Evolutionary conservation across 2,329 filamentous ascomycete genomes (phyloP).

Genomic region (Microsporum canis): DNA sequence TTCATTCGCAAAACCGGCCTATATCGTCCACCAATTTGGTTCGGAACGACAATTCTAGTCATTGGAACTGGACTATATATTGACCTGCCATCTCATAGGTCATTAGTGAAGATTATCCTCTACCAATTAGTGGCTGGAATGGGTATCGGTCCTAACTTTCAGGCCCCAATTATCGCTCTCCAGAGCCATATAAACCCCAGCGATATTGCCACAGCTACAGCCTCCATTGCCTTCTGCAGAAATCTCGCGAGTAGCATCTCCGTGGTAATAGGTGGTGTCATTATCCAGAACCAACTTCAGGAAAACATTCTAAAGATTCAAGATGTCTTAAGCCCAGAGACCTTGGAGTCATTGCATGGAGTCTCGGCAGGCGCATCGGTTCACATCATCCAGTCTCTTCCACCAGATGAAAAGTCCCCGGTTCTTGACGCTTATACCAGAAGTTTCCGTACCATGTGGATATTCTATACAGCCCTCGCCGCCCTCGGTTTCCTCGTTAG

Average conservation of each 20-base stretch:
- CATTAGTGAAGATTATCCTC: conserved; percentile 37
- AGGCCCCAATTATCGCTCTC: conserved; percentile 51
- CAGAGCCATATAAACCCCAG: conserved; percentile 50
- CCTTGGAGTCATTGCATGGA: not conserved
- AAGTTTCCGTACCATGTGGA: conserved; percentile 40
- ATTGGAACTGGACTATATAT: conserved; percentile 56
- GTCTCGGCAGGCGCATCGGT: conserved; percentile 28
- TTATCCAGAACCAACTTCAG: conserved; percentile 32
- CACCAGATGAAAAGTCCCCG: conserved; percentile 23
- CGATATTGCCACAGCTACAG: conserved; percentile 53
- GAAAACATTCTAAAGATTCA: conserved; percentile 6
- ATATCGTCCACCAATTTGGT: conserved; percentile 44
- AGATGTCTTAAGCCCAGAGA: conserved; percentile 6
- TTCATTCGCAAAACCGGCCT: conserved; percentile 62
- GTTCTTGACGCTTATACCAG: conserved; percentile 34
- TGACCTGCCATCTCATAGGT: conserved; percentile 43
- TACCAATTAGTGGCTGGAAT: conserved; percentile 49
- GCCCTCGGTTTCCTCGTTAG: conserved; percentile 31
- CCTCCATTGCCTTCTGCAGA: conserved; percentile 50
- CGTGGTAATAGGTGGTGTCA: conserved; percentile 47
- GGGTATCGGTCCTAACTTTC: conserved; percentile 53
- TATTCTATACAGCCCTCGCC: conserved; percentile 36
- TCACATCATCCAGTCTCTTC: conserved; percentile 25
- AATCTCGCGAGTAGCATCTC: conserved; percentile 48
- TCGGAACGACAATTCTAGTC: conserved; percentile 33